Evolutionary conservation across 495 filamentous ascomycete species (phyloP), one percentile per base, ranked within the genome.

Genomic region (Xylaria nigripes): DNA sequence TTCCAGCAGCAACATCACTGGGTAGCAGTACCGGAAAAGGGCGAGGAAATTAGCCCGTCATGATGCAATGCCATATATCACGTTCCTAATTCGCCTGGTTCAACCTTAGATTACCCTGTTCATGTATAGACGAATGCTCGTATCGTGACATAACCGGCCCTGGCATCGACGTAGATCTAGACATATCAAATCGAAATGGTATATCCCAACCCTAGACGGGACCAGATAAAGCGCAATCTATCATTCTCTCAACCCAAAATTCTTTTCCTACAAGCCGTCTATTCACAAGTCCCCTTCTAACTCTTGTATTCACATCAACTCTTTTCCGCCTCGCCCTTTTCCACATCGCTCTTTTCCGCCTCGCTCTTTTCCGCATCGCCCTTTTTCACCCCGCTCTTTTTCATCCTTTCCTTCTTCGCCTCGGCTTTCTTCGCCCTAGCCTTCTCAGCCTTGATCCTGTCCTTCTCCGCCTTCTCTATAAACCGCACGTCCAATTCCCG

Each of bases 1-100:
- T 95, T 90, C 61, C 91, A 94, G 64, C 78, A 76, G 51, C 68
- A 75, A 18, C 76, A 84, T 23, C 79, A 81, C 63, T 96, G 92
- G 90, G 62, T 61, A 45, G 62, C 68, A 1, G 48, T 15, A 21
- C n/a, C n/a, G n/a, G 44, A 48, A 22, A 22, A 44, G 16, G 10
- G 8, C n/a, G 45, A 27, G 21, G 30, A 46, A 16, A 32, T 8
- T 25, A n/a, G 2, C 30, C 8, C 2, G 36, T 27, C 27, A 56
- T 48, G 45, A 48, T 30, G 48, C 32, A 44, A 42, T 30, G 3
- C 36, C 42, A 27, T 27, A 25, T 46, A 41, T 12, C 16, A 13
- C 34, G 21, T 43, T 48, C 34, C 50, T 46, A 44, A 25, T 30
- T 3, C 45, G 12, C 16, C 36, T 54, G 15, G n/a, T 45, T 36